Evolutionary conservation across 2,329 filamentous ascomycete species (phyloP).

Genomic region (Eutypa lata): DNA sequence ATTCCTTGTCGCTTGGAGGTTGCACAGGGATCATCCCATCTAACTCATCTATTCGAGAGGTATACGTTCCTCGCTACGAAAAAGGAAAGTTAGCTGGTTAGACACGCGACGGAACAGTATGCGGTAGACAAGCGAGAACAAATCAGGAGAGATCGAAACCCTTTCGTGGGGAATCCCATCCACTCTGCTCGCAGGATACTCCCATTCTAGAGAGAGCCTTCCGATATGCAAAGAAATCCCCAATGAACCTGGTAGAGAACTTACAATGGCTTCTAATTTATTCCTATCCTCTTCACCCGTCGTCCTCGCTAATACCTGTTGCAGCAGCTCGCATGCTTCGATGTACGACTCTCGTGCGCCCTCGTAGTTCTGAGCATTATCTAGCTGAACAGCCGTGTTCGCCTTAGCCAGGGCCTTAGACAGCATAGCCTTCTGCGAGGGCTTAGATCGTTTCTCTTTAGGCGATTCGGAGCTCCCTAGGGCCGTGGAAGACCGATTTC

Average conservation of each 20-base stretch:
- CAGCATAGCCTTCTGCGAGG: slow-evolving; percentile 90
- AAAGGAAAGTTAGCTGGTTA: slow-evolving; percentile 6
- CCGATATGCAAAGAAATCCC: no score
- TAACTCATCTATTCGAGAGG: slow-evolving; percentile 82
- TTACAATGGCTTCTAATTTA: slow-evolving; percentile 90
- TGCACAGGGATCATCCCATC: slow-evolving; percentile 64
- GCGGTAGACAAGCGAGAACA: no score
- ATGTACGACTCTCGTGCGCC: slow-evolving; percentile 86
- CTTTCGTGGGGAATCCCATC: no score
- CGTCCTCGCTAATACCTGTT: slow-evolving; percentile 83
- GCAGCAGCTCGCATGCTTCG: slow-evolving; percentile 84
- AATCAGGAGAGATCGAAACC: no score
- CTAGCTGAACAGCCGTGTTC: slow-evolving; percentile 89
- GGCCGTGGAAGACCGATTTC: slow-evolving; percentile 42
- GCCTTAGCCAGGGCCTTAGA: slow-evolving; percentile 94
- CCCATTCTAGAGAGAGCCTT: no score
- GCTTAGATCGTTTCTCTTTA: slow-evolving; percentile 36
- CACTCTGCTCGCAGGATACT: no score
- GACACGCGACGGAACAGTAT: no score
- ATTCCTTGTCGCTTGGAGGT: slow-evolving; percentile 63
- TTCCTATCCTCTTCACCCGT: slow-evolving; percentile 81
- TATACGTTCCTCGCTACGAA: slow-evolving; percentile 78
- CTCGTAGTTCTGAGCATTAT: slow-evolving; percentile 94
- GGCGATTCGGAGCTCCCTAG: slow-evolving; percentile 44
- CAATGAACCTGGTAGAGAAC: no score